These are phyloP conservation scores for Fraxinus anomala DNA, from an alignment of 257 asterid genomes.

Conservation along the genomic window DNA sequence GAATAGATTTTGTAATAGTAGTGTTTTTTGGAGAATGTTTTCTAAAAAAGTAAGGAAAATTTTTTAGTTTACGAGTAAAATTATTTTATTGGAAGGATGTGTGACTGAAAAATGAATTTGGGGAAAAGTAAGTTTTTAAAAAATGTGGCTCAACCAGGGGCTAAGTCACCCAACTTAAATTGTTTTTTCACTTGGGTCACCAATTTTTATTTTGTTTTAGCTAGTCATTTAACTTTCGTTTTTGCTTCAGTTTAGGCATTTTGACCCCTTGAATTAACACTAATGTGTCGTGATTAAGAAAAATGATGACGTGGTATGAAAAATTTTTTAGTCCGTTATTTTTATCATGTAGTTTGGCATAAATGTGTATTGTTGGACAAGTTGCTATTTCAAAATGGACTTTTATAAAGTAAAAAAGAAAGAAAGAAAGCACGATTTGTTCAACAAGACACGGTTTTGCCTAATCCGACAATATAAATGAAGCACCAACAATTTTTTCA, in stretches of 20 bases:
- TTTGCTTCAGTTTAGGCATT: background rate
- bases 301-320: background rate
- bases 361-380: background rate
- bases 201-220: background rate
- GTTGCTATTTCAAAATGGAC: background rate
- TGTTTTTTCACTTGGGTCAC: background rate
- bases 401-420: too few species aligned
- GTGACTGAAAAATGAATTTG: too few species aligned
- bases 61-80: too few species aligned
- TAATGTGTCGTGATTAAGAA: background rate
- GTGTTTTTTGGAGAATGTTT: too few species aligned
- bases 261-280: background rate
- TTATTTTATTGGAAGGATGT: too few species aligned
- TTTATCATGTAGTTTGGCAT: background rate
- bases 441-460: background rate
- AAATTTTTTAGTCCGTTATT: background rate
- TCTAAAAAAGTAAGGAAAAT: too few species aligned
- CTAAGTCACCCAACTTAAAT: background rate
- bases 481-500: background rate
- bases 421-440: too few species aligned
- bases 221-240: background rate
- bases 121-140: too few species aligned
- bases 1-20: too few species aligned
- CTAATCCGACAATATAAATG: background rate
- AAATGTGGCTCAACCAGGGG: too few species aligned